Conservation (phyloP, 192 early-diverging fungal genomes). For the Geranomyces michiganensis region DNA sequence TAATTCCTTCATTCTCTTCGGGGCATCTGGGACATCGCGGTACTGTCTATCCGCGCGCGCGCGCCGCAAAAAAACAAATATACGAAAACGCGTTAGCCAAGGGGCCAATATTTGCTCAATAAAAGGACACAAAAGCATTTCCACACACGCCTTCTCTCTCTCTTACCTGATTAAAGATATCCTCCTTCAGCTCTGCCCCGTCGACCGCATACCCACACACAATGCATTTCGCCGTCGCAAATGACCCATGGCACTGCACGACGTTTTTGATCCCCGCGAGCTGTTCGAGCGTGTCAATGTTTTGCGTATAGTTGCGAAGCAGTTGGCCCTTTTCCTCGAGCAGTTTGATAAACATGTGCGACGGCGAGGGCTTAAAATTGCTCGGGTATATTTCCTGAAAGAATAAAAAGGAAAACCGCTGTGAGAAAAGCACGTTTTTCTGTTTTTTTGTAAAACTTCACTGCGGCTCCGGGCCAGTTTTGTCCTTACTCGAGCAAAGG, state of each 20-base stretch:
- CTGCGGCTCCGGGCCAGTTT: background rate
- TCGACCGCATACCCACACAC: conserved; percentile 75
- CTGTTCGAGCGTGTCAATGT: conserved; percentile 95
- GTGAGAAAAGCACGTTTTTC: background rate
- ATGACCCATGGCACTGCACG: conserved; percentile 95
- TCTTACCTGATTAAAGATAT: conserved; percentile 65
- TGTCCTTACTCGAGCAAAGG: conserved; percentile 70
- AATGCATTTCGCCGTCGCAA: conserved; percentile 90
- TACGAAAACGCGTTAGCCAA: background rate
- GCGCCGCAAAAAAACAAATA: no score
- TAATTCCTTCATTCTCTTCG: conserved; percentile 55
- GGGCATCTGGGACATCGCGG: conserved; percentile 77
- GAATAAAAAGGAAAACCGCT: background rate
- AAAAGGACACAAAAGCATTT: no score
- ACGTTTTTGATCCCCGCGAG: conserved; percentile 79
- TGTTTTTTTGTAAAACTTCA: no score
- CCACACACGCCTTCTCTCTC: no score
- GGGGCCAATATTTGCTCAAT: background rate
- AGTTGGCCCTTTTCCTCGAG: conserved; percentile 85
- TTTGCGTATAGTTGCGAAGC: conserved; percentile 95
- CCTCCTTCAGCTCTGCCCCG: conserved; percentile 78
- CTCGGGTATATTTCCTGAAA: conserved; percentile 78
- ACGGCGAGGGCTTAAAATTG: conserved; percentile 84
- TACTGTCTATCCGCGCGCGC: conserved; percentile 49
- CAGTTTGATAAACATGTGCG: conserved; percentile 86